Evolutionary conservation across 164 flowering plant species (phyloP).

Genomic region (Magnolia sinica): DNA sequence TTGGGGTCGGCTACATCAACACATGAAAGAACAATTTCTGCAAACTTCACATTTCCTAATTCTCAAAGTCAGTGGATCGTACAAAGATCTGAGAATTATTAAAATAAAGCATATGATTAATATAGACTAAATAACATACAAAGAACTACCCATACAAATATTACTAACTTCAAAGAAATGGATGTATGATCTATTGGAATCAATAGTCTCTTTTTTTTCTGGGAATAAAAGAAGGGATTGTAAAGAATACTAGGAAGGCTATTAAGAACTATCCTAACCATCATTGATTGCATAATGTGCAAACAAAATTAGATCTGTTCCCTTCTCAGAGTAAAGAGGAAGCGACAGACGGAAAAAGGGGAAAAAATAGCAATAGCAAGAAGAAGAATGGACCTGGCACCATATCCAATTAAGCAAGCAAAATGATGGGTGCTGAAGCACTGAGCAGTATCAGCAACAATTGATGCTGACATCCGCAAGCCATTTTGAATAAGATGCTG

Average conservation of each 20-base stretch:
- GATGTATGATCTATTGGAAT: not conserved
- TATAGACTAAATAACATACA: no score
- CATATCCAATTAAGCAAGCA: slow-evolving; percentile 99
- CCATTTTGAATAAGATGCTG: slow-evolving; percentile 99
- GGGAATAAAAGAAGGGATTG: not conserved
- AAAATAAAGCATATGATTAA: no score
- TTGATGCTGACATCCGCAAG: slow-evolving; percentile 86
- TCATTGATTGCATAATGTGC: not conserved
- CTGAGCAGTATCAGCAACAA: slow-evolving; percentile 97
- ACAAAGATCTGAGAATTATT: no score
- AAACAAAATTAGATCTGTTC: not conserved
- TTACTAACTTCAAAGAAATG: not conserved
- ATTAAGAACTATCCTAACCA: not conserved
- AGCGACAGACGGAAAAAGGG: not conserved
- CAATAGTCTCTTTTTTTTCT: not conserved
- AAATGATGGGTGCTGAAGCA: slow-evolving; percentile 99
- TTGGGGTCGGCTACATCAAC: no score
- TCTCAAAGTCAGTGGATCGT: no score
- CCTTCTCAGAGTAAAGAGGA: not conserved
- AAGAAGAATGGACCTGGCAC: slow-evolving; percentile 72
- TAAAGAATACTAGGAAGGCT: not conserved
- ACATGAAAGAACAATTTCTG: no score
- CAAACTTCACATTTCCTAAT: no score
- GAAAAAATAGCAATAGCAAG: not conserved
- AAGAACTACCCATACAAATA: not conserved